Evolutionary conservation across 768 basidiomycete genomes (phyloP).

Genomic region (Pilatotrama ljubarskyi): DNA sequence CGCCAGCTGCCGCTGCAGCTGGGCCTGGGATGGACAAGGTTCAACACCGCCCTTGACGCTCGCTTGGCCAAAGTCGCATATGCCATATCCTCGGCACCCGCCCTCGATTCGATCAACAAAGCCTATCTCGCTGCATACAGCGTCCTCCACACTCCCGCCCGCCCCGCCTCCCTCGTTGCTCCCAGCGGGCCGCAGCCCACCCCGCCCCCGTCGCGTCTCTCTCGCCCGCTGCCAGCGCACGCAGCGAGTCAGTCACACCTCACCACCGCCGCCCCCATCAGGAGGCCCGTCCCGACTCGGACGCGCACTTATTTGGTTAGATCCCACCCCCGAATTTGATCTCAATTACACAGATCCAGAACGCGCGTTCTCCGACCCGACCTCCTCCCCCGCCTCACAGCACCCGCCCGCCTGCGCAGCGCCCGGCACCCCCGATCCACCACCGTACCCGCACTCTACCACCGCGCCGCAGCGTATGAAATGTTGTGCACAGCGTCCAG

Average conservation of each 20-base stretch:
- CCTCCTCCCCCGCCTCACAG: not conserved
- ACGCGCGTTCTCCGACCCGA: slow-evolving; percentile 7
- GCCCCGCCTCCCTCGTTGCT: not conserved
- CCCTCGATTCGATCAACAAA: slow-evolving; percentile 10
- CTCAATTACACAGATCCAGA: slow-evolving; percentile 21
- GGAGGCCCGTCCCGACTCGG: slow-evolving; percentile 5
- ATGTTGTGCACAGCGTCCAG: slow-evolving; percentile 7
- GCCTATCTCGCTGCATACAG: slow-evolving; percentile 14
- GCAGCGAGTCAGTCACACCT: slow-evolving; percentile 5
- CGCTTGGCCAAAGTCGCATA: slow-evolving; percentile 12
- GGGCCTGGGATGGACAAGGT: slow-evolving; percentile 9
- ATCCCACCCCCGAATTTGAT: slow-evolving; percentile 17
- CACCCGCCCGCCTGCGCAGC: not conserved
- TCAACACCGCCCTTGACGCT: slow-evolving; percentile 12
- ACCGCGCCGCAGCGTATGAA: slow-evolving; percentile 1
- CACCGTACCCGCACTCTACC: not conserved
- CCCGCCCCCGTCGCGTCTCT: not conserved
- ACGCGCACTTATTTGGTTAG: slow-evolving; percentile 10
- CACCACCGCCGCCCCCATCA: slow-evolving; percentile 11
- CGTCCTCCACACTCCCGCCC: not conserved
- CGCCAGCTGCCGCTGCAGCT: slow-evolving; percentile 17
- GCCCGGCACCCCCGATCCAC: not conserved
- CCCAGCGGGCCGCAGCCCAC: not conserved
- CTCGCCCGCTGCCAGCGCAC: slow-evolving; percentile 8
- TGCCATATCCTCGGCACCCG: slow-evolving; percentile 17